Base-by-base conservation (phyloP, 2,329 filamentous ascomycete species). In the Pseudomassariella vexata region DNA sequence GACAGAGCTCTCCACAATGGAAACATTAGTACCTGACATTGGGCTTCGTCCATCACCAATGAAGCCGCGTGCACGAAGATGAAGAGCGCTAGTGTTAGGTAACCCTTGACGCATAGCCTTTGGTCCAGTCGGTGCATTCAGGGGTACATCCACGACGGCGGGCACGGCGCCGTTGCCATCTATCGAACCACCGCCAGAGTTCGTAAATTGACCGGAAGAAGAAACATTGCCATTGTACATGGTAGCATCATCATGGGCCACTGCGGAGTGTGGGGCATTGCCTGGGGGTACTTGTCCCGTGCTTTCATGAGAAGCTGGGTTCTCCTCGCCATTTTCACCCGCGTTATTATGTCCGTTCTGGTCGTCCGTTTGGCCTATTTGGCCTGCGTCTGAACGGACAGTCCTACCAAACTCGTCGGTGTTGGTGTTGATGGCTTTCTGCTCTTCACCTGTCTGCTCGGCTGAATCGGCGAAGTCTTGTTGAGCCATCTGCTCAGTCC, bases 101-200 rank as follows among this genome's bases (percentile, higher is more conserved):
- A 88, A 67, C 19, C 88, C 87, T 59, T 92, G 83, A 41, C 90
- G 76, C 86, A 96, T 94, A 12, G 92, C 92, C 60, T 92, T 89
- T 28, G 92, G 92, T 8, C 89, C 92, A 34, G 84, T 94, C 18
- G 92, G 92, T 18, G 92, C 92, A 62, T 71, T 86, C 61, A 79
- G 57, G 26, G 77, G 77, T 31, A 69, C 62, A 41, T 63, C 62
- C 6, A 15, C 41, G 31, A 46, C 43, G 23, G 37, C 37, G 30
- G 41, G 44, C 36, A 44, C 34, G 23, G 44, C 42, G 36, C 42
- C 47, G 25, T 26, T 44, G 29, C 40, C 44, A 44, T 41, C 39
- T n/a, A n/a, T n/a, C 35, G 44, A 30, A 37, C 39, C 41, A 32
- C 47, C 45, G 41, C 46, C 52, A 32, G 46, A 40, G 27, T 42